Evolutionary conservation across 257 asterid genomes (phyloP), one percentile per base, ranked within the genome.

Genomic region (Pogostemon cablin): DNA sequence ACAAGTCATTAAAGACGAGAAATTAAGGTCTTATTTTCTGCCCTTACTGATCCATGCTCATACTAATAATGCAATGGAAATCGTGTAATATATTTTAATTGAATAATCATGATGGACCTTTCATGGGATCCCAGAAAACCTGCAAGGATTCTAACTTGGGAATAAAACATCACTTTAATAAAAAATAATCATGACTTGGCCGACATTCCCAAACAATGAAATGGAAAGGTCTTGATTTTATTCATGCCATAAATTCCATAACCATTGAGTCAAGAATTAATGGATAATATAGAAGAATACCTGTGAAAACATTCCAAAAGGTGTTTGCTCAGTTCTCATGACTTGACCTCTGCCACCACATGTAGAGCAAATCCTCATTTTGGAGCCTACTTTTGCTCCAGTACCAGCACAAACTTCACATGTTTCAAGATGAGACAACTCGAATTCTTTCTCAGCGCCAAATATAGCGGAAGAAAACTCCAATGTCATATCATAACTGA

Each of bases 321-420:
- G 97, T 41, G 99, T 91, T 86, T 92, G 99, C 80, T 95, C 97
- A 44, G 99, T 95, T 81, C 96, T 86, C 99, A 91, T 89, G 72
- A 95, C 98, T 79, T 95, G 99, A 69, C 99, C 98, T 81, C 95
- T 84, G 79, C 99, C 99, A 37, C 99, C 98, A 77, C 98, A 95
- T 47, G 98, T 89, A 48, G 99, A 88, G 79, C 97, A 95, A 73
- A 95, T 88, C 75, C 96, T 88, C 99, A 83, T 89, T 86, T 87
- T 95, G 68, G 99, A 80, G 78, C 98, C 99, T 65, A 75, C 81
- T 80, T 91, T 91, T 78, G 99, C 96, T 79, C 99, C 99, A 78
- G 93, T 85, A 67, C 98, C 98, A 75, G 80, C 82, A 86, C 98
- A 95, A 71, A 73, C 84, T 35, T 84, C 98, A 73, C 99, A 95